Evolutionary conservation across 1,284 basidiomycete genomes (phyloP).

Genomic region (Pseudozyma sp.): DNA sequence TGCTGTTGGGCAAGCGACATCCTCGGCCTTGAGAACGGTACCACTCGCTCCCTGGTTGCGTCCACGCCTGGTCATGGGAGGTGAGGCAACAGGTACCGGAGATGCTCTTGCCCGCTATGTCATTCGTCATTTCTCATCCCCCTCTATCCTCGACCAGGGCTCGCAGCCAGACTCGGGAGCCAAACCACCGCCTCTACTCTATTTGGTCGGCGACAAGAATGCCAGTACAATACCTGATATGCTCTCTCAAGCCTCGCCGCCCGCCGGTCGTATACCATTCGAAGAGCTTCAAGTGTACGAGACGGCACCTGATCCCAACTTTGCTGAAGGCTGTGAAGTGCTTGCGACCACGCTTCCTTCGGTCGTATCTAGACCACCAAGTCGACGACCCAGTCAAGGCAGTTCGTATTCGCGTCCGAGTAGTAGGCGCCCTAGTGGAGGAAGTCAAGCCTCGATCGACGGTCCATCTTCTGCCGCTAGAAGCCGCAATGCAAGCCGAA

Average conservation of each 20-base stretch:
- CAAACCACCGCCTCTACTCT: conserved; percentile 43
- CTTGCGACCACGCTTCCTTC: conserved; percentile 50
- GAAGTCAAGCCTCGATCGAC: conserved; percentile 26
- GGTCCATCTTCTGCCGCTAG: conserved; percentile 5
- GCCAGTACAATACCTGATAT: conserved; percentile 51
- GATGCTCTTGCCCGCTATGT: conserved; percentile 59
- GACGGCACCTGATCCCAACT: conserved; percentile 50
- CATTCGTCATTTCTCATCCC: conserved; percentile 41
- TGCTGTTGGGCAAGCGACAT: conserved; percentile 64
- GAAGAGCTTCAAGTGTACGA: conserved; percentile 62
- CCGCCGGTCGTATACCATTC: conserved; percentile 39
- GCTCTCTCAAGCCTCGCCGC: conserved; percentile 33
- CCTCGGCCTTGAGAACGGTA: conserved; percentile 42
- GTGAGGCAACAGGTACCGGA: conserved; percentile 60
- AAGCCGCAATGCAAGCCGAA: conserved; percentile 24
- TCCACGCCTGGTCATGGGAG: conserved; percentile 56
- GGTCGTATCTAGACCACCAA: conserved; percentile 37
- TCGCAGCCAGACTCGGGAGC: conserved; percentile 14
- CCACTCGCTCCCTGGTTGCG: conserved; percentile 47
- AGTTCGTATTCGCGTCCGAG: conserved; percentile 25
- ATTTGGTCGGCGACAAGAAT: conserved; percentile 65
- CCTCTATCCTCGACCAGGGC: conserved; percentile 27
- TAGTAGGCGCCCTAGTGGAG: conserved; percentile 38
- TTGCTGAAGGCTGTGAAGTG: conserved; percentile 50
- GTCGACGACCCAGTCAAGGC: conserved; percentile 37